A percentile compares a stretch with the other conserved stretches of the same genome.
Evolutionary conservation across 331 rosid genomes (phyloP).

Genomic region (Telfairia occidentalis): DNA sequence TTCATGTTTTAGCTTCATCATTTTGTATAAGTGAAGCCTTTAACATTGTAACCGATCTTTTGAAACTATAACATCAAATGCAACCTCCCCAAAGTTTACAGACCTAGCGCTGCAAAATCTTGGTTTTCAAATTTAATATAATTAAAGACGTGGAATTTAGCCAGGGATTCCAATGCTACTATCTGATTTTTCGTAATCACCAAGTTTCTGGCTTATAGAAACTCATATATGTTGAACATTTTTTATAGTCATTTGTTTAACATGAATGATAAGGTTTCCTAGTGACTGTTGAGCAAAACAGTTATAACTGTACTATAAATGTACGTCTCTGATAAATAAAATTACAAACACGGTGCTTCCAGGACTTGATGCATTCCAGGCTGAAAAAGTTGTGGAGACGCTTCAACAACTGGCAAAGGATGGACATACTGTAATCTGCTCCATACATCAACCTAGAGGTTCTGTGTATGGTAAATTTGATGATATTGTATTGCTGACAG

Average conservation of each 20-base stretch:
- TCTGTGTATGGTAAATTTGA: slow-evolving; percentile 80
- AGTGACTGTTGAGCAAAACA: neutral
- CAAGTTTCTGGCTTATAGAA: neutral
- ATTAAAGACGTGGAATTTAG: neutral
- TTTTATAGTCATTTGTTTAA: neutral
- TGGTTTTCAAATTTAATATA: neutral
- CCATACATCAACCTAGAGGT: slow-evolving; percentile 90
- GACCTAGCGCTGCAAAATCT: neutral
- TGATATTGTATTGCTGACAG: slow-evolving; percentile 76
- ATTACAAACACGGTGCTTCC: slow-evolving; percentile 22
- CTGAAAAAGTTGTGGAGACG: slow-evolving; percentile 88
- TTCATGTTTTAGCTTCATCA: neutral
- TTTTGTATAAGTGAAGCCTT: neutral
- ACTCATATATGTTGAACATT: neutral
- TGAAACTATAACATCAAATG: neutral
- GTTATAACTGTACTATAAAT: neutral
- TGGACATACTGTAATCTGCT: slow-evolving; percentile 94
- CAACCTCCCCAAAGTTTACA: neutral
- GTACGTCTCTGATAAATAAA: neutral
- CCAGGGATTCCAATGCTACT: neutral
- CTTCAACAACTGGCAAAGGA: slow-evolving; percentile 75
- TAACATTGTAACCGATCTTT: neutral
- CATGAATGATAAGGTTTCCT: neutral
- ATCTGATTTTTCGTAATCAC: neutral
- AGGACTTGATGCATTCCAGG: slow-evolving; percentile 98